phyloP scores from a whole-genome alignment of 768 basidiomycete genomes.

The Trametes villosa region DNA sequence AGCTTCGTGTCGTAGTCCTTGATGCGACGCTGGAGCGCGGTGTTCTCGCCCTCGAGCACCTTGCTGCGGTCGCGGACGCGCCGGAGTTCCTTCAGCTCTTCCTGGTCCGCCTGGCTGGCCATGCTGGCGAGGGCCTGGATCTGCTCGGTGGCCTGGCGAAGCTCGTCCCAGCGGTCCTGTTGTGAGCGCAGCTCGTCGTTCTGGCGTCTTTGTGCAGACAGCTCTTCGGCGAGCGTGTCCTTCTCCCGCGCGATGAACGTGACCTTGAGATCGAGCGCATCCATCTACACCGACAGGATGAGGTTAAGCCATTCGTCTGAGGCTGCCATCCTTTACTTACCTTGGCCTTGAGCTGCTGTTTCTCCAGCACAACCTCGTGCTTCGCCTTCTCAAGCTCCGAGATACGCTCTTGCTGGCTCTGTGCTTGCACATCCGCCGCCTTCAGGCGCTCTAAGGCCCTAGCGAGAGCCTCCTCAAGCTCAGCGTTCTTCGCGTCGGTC shows the following conservation, averaged over 20 bases:
- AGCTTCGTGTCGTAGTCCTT: constrained; percentile 73
- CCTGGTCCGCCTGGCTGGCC: constrained; percentile 66
- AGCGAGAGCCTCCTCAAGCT: constrained; percentile 75
- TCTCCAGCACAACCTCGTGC: constrained; percentile 58
- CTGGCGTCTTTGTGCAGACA: constrained; percentile 59
- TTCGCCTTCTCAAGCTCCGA: constrained; percentile 64
- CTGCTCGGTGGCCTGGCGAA: constrained; percentile 72
- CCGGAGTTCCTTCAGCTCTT: constrained; percentile 73
- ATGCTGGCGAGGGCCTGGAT: constrained; percentile 67
- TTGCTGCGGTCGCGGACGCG: constrained; percentile 59
- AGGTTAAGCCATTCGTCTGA: background rate
- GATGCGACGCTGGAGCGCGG: constrained; percentile 67
- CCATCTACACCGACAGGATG: constrained; percentile 46
- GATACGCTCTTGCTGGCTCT: constrained; percentile 63
- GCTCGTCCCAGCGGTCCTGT: constrained; percentile 79
- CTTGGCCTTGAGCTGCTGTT: constrained; percentile 59
- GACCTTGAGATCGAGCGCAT: constrained; percentile 61
- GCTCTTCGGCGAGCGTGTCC: constrained; percentile 55
- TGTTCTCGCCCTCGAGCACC: constrained; percentile 68
- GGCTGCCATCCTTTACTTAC: constrained; percentile 42
- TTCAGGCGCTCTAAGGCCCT: constrained; percentile 74
- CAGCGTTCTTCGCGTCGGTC: constrained; percentile 54
- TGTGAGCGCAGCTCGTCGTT: constrained; percentile 63
- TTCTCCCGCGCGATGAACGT: constrained; percentile 65
- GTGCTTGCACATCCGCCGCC: constrained; percentile 68